Evolutionary conservation across 345 rosid genomes (phyloP), one percentile per base, ranked within the genome.

Genomic region (Eutrema heterophyllum): DNA sequence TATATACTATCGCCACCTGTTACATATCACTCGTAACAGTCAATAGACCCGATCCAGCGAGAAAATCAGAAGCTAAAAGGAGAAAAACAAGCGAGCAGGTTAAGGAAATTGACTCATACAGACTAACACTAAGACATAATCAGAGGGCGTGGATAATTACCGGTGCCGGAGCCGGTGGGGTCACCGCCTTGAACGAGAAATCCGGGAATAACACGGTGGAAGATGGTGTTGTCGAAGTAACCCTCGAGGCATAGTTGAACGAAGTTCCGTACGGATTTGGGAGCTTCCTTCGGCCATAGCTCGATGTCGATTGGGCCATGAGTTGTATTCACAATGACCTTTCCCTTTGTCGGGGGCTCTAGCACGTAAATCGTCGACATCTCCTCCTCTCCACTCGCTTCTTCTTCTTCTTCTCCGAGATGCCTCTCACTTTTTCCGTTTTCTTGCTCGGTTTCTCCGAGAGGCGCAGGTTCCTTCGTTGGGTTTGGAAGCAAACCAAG

Each of bases 311-410:
- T 65, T 0, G 97, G 98, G 0, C 99, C 98, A 75, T 89, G 82
- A 35, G 93, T 86, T 56, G 97, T 95, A 74, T 84, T 79, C 46
- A 95, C 82, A 49, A 92, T 68, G 49, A 92, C 93, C 68, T 95
- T 92, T 27, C 99, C 99, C 62, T 92, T 95, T 32, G 98, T 95
- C 73, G 97, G 97, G 18, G 97, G 97, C 71, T 90, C 99, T 68
- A 90, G 78, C 60, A 95, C 96, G 84, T 92, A 95, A 2, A 90
- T 48, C 68, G 98, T 70, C 81, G 98, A 92, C 98, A 95, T 95
- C 76, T 43, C 64, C 69, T 39, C 43, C 70, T 29, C 41, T 33
- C 29, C 39, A 14, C 52, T 5, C 64, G 7, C 70, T n/a, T 33
- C 44, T 26, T 64, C 52, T 26, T 45, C 73, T 18, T 43, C 66